A percentile compares a stretch with the other conserved stretches of the same genome.
Conservation (phyloP, 192 early-diverging fungal species). For the Fimicolochytrium jonesii region DNA sequence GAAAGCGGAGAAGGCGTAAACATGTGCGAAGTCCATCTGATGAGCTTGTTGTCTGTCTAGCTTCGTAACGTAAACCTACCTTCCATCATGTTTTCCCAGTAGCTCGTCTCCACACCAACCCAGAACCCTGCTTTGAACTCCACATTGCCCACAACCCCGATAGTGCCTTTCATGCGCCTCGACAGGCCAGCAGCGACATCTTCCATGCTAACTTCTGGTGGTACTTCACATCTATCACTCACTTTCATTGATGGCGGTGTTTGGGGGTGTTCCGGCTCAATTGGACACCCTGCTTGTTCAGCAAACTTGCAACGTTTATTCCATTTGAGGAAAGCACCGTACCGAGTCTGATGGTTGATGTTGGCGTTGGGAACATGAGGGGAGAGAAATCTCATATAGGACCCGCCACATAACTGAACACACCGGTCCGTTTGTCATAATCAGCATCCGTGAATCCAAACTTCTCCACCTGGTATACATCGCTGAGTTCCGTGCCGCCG, state of each 20-base stretch:
- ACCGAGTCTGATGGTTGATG: conserved; percentile 73
- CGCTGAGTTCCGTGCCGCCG: conserved; percentile 71
- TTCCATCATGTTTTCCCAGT: conserved; percentile 90
- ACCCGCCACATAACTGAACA: background rate
- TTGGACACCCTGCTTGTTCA: conserved; percentile 52
- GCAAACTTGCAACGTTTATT: conserved; percentile 86
- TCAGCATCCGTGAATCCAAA: conserved; percentile 86
- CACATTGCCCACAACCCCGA: conserved; percentile 58
- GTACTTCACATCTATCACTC: conserved; percentile 81
- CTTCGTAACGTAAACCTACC: conserved; percentile 41
- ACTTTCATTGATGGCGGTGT: conserved; percentile 66
- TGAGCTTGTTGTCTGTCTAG: background rate
- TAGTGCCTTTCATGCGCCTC: conserved; percentile 41
- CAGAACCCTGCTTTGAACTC: conserved; percentile 84
- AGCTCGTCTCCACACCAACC: conserved; percentile 95
- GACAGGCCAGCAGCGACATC: too few species aligned
- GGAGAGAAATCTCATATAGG: background rate
- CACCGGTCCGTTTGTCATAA: conserved; percentile 76
- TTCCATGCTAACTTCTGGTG: conserved; percentile 50
- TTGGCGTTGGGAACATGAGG: too few species aligned
- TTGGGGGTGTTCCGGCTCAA: conserved; percentile 62
- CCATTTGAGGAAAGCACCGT: conserved; percentile 79
- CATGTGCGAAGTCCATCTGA: background rate
- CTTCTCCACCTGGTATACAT: conserved; percentile 88
- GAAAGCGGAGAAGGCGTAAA: too few species aligned